Percentiles rank a stretch among this genome's conserved stretches.
phyloP scores from a whole-genome alignment of 768 basidiomycete genomes.

The Kwoniella pini region DNA sequence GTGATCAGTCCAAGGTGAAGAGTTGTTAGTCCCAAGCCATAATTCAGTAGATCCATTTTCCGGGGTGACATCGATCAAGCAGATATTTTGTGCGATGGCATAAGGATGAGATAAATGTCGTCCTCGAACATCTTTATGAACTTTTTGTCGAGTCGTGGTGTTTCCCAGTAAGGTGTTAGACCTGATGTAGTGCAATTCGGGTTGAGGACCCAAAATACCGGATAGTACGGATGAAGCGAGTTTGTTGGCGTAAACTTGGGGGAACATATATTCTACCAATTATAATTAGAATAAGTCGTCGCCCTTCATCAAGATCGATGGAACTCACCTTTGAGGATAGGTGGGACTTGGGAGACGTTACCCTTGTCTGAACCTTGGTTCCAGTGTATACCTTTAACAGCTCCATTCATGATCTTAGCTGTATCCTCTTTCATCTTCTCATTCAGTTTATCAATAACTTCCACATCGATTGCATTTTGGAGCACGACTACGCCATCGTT shows the following conservation, averaged over 20 bases:
- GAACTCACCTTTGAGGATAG: slow-evolving; percentile 16
- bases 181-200: slow-evolving; percentile 23
- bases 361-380: slow-evolving; percentile 20
- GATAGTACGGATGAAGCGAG: slow-evolving; percentile 11
- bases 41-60: slow-evolving; percentile 25
- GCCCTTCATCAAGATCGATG: neutral
- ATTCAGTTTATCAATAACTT: slow-evolving; percentile 18
- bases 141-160: slow-evolving; percentile 12
- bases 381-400: slow-evolving; percentile 12
- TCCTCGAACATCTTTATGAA: slow-evolving; percentile 19
- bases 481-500: slow-evolving; percentile 18
- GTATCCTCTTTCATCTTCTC: slow-evolving; percentile 20
- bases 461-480: slow-evolving; percentile 21
- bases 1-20: slow-evolving; percentile 18
- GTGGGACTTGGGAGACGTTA: slow-evolving; percentile 22
- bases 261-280: slow-evolving; percentile 20
- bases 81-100: slow-evolving; percentile 11
- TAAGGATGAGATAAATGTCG: slow-evolving; percentile 19
- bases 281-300: neutral
- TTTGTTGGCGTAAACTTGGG: slow-evolving; percentile 23
- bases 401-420: slow-evolving; percentile 4
- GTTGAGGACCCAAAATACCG: slow-evolving; percentile 13
- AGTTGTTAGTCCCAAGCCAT: slow-evolving; percentile 21
- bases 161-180: slow-evolving; percentile 20
- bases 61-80: slow-evolving; percentile 20